Base-by-base conservation (phyloP, 2,329 filamentous ascomycete species). In the Acrodontium crateriforme region DNA sequence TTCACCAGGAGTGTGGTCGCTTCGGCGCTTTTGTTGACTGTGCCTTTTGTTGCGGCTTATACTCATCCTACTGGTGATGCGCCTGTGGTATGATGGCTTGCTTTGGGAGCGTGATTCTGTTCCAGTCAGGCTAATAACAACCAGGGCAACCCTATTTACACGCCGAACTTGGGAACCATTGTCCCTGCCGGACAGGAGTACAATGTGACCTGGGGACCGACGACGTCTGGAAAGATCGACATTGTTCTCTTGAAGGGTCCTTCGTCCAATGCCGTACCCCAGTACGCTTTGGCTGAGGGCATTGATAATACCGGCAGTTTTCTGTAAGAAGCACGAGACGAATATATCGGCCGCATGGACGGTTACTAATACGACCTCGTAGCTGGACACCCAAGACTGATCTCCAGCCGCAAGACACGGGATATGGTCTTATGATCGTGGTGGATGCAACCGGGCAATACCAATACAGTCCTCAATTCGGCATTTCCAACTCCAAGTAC, bases 381-480 rank as follows among this genome's bases (percentile, higher is more conserved):
- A n/a, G n/a, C 32, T 75, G 69, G 70, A 68, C 63, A 23, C 67
- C 67, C 22, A 43, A 55, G 35, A 48, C 58, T 30, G 37, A 46
- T 22, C 63, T 74, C 34, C 45, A 33, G 20, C 44, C 48, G 13
- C 37, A 38, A 18, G 55, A 60, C 42, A 61, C 58, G 41, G 63
- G 60, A 53, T 75, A 74, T 54, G 71, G 71, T 36, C 57, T 76
- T 46, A 60, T 72, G 49, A 53, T 77, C 43, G 67, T 75, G 40
- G 67, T 67, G 38, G 67, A 72, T 44, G 57, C 58, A 27, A 68
- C 59, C 37, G 67, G 69, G 47, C 53, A 65, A 46, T 74, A 69
- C 62, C 71, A 75, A 49, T 71, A 62, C 54, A 66, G 63, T 24
- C 67, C 66, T 34, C 69, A 74, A 51, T 74, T 74, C 56, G 71